Evolutionary conservation across 2,329 filamentous ascomycete genomes (phyloP), one percentile per base, ranked within the genome.

Genomic region (Aspergillus piperis): DNA sequence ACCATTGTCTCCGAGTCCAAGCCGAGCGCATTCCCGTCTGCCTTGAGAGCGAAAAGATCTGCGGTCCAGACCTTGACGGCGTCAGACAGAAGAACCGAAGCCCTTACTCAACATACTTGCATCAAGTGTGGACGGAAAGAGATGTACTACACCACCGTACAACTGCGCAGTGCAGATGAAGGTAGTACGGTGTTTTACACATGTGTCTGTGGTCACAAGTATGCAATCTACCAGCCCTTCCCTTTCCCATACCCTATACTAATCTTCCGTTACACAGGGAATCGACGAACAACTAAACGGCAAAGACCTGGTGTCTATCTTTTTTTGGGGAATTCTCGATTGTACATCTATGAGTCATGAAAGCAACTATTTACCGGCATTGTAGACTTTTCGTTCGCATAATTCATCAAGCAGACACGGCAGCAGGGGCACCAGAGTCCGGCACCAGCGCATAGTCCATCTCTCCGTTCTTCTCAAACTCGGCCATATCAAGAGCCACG

Each of bases 401-500:
- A 57, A 57, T 62, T 57, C 62, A 66, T 74, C 67, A 71, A 59
- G 70, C 71, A 60, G 72, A 53, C 39, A 69, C 62, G 49, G 68
- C 65, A 53, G 66, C 66, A 51, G 68, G 60, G 30, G 71, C 69
- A 41, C 67, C 68, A 44, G 70, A 69, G 53, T 90, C 86, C 3
- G 93, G 94, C 67, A 98, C 89, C 71, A 96, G 84, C 50, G 95
- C 95, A 81, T 99, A 99, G 75, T 99, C 93, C 32, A 87, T 81
- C 77, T 96, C 87, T 44, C 91, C 90, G 68, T 88, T 90, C 81
- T 90, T 92, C 82, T 99, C 95, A 72, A 92, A 97, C 73, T 97
- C 94, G 10, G 93, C 95, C 92, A 99, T 99, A 77, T 99, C 95
- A 66, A 99, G 83, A 48, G 95, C 95, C 58, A 99, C 95, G 69